These are phyloP conservation scores for Botrytis deweyae DNA, from an alignment of 2,329 filamentous ascomycete species.

Conservation along the genomic window DNA sequence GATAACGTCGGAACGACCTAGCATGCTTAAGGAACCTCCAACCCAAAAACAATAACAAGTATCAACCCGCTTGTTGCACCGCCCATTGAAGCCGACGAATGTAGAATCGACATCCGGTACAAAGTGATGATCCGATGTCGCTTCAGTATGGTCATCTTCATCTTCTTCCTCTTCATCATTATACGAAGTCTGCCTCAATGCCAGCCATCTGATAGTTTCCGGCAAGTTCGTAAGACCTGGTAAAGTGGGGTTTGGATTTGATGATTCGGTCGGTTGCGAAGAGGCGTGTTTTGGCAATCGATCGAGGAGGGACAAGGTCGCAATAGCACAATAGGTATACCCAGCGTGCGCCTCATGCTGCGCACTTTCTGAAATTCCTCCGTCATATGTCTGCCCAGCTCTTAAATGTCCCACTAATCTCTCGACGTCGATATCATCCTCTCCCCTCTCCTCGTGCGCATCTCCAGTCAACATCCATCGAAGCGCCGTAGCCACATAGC, in stretches of 20 bases:
- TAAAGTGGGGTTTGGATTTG: conserved; percentile 32
- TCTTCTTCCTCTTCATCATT: conserved; percentile 46
- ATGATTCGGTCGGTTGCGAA: conserved; percentile 9
- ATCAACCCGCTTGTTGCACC: conserved; percentile 87
- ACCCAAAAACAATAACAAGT: conserved; percentile 98
- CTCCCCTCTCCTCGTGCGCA: conserved; percentile 47
- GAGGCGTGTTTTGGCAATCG: conserved; percentile 31
- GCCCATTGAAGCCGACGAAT: conserved; percentile 79
- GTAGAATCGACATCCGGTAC: conserved; percentile 29
- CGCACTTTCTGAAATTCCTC: conserved; percentile 39
- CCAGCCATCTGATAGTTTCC: conserved; percentile 53
- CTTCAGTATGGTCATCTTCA: conserved; percentile 23
- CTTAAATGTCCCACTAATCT: conserved; percentile 69
- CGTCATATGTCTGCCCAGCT: conserved; percentile 51
- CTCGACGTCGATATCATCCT: conserved; percentile 73
- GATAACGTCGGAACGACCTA: conserved; percentile 57
- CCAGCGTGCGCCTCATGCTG: conserved; percentile 56
- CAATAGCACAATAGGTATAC: conserved; percentile 86
- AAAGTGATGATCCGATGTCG: conserved; percentile 7
- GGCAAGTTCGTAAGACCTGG: conserved; percentile 41
- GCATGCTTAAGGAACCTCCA: conserved; percentile 61
- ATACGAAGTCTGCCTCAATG: conserved; percentile 63
- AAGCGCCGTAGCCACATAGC: conserved; percentile 78
- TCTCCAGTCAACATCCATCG: conserved; percentile 77
- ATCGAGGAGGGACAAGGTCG: conserved; percentile 69